phyloP scores from a whole-genome alignment of 768 basidiomycete genomes.

The Leucocoprinus sp. region DNA sequence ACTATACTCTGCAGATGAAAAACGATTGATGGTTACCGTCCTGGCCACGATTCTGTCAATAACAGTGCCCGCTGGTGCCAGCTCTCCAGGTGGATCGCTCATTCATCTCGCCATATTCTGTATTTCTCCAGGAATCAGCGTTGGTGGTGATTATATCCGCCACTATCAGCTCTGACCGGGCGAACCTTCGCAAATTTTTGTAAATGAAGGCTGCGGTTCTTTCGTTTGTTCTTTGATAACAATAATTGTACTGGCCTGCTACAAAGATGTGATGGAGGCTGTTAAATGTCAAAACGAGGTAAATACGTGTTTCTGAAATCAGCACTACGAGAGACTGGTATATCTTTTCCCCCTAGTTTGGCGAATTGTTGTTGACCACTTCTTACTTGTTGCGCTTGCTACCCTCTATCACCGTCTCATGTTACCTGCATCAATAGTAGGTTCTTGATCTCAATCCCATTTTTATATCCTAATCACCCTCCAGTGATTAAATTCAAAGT shows the following conservation, averaged over 20 bases:
- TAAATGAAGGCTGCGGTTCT: constrained; percentile 73
- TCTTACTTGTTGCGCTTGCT: constrained; percentile 64
- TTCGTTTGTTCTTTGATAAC: constrained; percentile 54
- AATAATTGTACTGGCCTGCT: constrained; percentile 55
- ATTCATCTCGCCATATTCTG: constrained; percentile 63
- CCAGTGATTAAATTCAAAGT: too few species aligned
- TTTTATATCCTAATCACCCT: too few species aligned
- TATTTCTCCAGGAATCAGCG: constrained; percentile 67
- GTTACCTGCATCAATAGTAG: constrained; percentile 63
- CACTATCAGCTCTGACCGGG: constrained; percentile 57
- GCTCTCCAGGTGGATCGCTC: constrained; percentile 42
- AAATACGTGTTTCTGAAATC: constrained; percentile 12
- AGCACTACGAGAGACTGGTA: not conserved
- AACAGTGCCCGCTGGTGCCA: constrained; percentile 53
- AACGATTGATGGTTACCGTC: constrained; percentile 77
- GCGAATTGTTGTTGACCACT: constrained; percentile 68
- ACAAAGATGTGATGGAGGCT: constrained; percentile 55
- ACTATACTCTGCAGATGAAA: constrained; percentile 40
- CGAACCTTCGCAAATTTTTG: constrained; percentile 57
- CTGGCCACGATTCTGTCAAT: constrained; percentile 66
- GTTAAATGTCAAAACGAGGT: constrained; percentile 59
- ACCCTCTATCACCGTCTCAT: constrained; percentile 74
- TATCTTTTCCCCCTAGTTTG: constrained; percentile 36
- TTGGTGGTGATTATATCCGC: constrained; percentile 81
- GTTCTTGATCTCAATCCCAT: too few species aligned